These are phyloP conservation scores for Striga hermonthica DNA, from an alignment of 305 asterid species.

Conservation along the genomic window DNA sequence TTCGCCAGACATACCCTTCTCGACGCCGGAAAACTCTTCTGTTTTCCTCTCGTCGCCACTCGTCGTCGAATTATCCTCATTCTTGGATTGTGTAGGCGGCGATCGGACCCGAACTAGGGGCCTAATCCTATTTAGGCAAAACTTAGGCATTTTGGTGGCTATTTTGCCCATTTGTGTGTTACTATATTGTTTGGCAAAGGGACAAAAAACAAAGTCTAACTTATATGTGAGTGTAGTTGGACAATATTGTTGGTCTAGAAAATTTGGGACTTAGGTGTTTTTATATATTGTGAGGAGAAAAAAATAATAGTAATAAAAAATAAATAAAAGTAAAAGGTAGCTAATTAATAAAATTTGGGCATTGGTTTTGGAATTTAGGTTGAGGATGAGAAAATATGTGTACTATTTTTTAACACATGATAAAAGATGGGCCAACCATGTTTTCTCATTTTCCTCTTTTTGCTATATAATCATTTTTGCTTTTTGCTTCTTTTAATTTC, in stretches of 20 bases:
- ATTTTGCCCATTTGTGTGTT: slow-evolving; percentile 32
- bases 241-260: not conserved
- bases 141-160: slow-evolving; percentile 50
- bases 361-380: slow-evolving; percentile 4
- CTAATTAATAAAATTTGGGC: not conserved
- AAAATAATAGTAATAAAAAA: too few relatives aligned
- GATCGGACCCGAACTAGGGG: slow-evolving; percentile 56
- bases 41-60: slow-evolving; percentile 28
- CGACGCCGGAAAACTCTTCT: not conserved
- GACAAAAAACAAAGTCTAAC: not conserved
- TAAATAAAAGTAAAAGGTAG: too few relatives aligned
- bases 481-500: slow-evolving; percentile 25
- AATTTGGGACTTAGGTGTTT: not conserved
- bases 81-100: slow-evolving; percentile 35
- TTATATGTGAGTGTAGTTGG: not conserved
- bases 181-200: not conserved
- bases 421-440: slow-evolving; percentile 26
- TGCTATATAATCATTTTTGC: slow-evolving; percentile 29
- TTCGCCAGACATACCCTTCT: slow-evolving; percentile 18
- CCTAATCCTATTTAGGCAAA: slow-evolving; percentile 54
- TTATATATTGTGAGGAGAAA: slow-evolving; percentile 20
- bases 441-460: slow-evolving; percentile 19
- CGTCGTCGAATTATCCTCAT: slow-evolving; percentile 6
- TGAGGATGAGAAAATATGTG: slow-evolving; percentile 10
- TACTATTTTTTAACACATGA: too few relatives aligned